Evolutionary conservation across 306 rosid species (phyloP).

Genomic region (Lathyrus sativus): DNA sequence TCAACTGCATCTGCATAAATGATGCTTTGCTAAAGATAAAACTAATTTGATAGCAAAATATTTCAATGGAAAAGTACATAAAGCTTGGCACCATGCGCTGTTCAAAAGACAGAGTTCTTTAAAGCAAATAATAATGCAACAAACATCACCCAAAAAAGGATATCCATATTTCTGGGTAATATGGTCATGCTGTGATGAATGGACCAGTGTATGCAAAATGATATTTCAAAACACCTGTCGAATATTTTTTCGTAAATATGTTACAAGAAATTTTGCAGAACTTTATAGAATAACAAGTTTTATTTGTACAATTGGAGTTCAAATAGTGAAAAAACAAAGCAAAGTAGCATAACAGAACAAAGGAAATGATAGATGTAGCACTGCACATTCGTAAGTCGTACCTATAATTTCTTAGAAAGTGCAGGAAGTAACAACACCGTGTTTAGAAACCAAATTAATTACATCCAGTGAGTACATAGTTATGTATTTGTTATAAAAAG

Average conservation of each 20-base stretch:
- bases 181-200: slow-evolving; percentile 18
- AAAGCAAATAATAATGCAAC: slow-evolving; percentile 24
- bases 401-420: slow-evolving; percentile 21
- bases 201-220: slow-evolving; percentile 18
- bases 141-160: slow-evolving; percentile 3
- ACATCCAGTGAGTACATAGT: neutral
- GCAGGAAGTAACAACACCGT: slow-evolving; percentile 16
- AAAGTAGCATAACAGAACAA: neutral
- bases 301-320: slow-evolving; percentile 1
- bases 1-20: slow-evolving; percentile 23
- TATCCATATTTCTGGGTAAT: slow-evolving; percentile 10
- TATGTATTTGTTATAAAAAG: slow-evolving; percentile 20
- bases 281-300: slow-evolving; percentile 20
- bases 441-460: slow-evolving; percentile 20
- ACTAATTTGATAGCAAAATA: slow-evolving; percentile 31
- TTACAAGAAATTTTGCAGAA: slow-evolving; percentile 17
- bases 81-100: slow-evolving; percentile 16
- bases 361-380: slow-evolving; percentile 12
- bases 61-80: slow-evolving; percentile 31
- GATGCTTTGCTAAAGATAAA: slow-evolving; percentile 21
- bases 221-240: slow-evolving; percentile 25
- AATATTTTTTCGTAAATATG: slow-evolving; percentile 16
- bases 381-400: neutral
- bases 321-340: slow-evolving; percentile 16
- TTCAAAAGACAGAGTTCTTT: slow-evolving; percentile 6